Evolutionary conservation across 805 yeast genomes (phyloP).

Genomic region (Kregervanrija fluxuum): DNA sequence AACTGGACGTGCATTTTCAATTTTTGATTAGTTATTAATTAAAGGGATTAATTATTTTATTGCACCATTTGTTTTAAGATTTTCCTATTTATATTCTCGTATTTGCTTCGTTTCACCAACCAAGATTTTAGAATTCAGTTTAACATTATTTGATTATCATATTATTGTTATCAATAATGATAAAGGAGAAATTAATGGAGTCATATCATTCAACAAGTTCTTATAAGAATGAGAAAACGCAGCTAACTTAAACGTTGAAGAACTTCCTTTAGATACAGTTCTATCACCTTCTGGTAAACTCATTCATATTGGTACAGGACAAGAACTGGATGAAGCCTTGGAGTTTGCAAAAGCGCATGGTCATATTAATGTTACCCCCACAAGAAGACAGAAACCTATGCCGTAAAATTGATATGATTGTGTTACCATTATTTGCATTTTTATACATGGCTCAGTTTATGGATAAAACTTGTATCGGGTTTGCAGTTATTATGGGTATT

Average conservation of each 20-base stretch:
- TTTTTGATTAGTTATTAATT: no score
- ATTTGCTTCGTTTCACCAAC: no score
- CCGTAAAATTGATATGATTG: slow-evolving; percentile 29
- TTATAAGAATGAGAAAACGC: neutral
- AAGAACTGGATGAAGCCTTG: slow-evolving; percentile 6
- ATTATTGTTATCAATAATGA: neutral
- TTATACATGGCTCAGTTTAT: slow-evolving; percentile 32
- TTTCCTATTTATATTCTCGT: no score
- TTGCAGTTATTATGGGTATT: slow-evolving; percentile 27
- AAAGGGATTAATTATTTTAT: no score
- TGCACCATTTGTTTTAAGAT: no score
- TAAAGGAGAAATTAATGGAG: neutral
- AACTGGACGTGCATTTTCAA: no score
- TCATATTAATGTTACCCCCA: neutral
- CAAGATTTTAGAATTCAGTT: no score
- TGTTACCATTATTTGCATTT: slow-evolving; percentile 31
- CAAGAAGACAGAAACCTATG: slow-evolving; percentile 3
- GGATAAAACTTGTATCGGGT: slow-evolving; percentile 34
- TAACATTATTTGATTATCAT: no score
- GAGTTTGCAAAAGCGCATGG: neutral
- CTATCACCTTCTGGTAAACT: slow-evolving; percentile 10
- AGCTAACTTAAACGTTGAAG: neutral
- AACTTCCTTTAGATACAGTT: slow-evolving; percentile 4
- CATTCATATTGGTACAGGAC: slow-evolving; percentile 10
- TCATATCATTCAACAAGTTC: neutral